Evolutionary conservation across 108 stramenopile genomes (phyloP), one percentile per base, ranked within the genome.

Genomic region (Epithemia pelagica): DNA sequence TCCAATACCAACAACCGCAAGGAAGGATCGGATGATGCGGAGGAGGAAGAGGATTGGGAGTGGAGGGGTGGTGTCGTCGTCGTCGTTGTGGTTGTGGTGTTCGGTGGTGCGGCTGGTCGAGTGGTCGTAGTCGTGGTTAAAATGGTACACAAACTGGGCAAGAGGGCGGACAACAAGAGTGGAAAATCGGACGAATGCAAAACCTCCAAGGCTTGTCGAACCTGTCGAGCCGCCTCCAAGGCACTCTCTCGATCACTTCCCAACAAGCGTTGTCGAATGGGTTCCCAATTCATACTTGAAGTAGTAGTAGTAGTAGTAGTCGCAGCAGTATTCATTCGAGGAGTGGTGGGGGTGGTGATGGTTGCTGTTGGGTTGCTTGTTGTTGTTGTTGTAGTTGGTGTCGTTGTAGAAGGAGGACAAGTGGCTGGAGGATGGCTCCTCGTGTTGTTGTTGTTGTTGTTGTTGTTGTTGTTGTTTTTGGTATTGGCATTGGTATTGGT

Each of bases 1-100:
- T 95, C 91, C 33, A 93, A 72, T 52, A 88, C 74, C 7, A 75
- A 59, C 61, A 87, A 77, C 5, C 95, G 78, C 54, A 95, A 69
- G n/a, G n/a, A n/a, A n/a, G n/a, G n/a, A 10, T 46, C 37, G 37
- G 5, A 15, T 15, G 37, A 46, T 46, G 15, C 5, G 37, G 37
- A 46, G 15, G 37, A 46, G 5, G 37, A 5, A n/a, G n/a, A n/a
- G n/a, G n/a, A n/a, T n/a, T n/a, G n/a, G n/a, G n/a, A n/a, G n/a
- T n/a, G n/a, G n/a, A n/a, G n/a, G n/a, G n/a, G n/a, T n/a, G n/a
- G n/a, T n/a, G n/a, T n/a, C 37, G 37, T 46, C 37, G 37, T 46
- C 37, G 37, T 15, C 5, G 37, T 46, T 46, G 37, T 46, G 37
- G 37, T 46, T 5, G 37, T 15, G 37, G 37, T 46, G 37, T 46